Base-by-base conservation (phyloP, 2,329 filamentous ascomycete genomes). In the Graphilbum sp. region DNA sequence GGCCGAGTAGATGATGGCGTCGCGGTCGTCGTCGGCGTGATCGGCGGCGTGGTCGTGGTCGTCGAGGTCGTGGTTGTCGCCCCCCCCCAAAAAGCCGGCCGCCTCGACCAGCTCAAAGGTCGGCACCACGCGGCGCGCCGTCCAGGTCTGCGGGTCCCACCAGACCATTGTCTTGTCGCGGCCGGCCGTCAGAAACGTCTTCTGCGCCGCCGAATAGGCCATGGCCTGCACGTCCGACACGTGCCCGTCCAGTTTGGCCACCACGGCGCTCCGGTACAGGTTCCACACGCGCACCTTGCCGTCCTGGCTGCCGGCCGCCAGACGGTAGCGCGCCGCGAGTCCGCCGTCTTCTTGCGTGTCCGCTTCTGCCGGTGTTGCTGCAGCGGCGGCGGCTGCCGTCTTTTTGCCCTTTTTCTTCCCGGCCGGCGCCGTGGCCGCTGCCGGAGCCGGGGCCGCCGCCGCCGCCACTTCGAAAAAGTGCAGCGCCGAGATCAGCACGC, bases 211-310 rank as follows among this genome's bases (percentile, higher is more conserved):
- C 5, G 82, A 90, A 55, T 82, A 98, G 49, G 90, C 82, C 36
- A 98, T 56, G 37, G 75, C 77, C 47, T 86, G 78, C n/a, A 98
- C 83, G 47, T 96, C 83, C 10, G 90, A 96, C 18, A 94, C 86
- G 54, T 98, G 92, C 1, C 86, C 90, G 43, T 96, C 86, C 24
- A 94, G 64, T 16, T 77, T 75, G 17, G 83, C 81, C 18, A 84
- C 66, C 42, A 78, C 77, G 45, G 72, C 82, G 40, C 83, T 73
- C 60, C 84, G 92, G 58, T 87, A 76, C 41, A 98, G 61, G 59
- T 96, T 83, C 83, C 87, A 98, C 18, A 98, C 72, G 17, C 83
- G 71, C 38, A 98, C 72, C 52, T 88, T 92, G 24, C 90, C 90
- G 54, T 96, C 88, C 56, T 98, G 92, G 43, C 82, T 86, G 45